Evolutionary conservation across 306 rosid genomes (phyloP).

Genomic region (Castanospermum australe): DNA sequence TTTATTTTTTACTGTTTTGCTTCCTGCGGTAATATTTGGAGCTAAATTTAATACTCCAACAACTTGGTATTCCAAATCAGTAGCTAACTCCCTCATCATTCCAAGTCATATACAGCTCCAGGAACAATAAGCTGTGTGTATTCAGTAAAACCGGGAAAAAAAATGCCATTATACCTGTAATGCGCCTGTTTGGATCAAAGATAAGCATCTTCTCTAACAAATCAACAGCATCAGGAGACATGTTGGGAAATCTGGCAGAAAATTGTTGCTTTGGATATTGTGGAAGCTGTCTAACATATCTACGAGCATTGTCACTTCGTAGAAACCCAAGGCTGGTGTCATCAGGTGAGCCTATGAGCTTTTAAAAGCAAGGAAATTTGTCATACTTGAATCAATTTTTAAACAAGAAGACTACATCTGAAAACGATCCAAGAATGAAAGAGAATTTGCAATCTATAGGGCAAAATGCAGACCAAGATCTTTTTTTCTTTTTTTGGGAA

Average conservation of each 20-base stretch:
- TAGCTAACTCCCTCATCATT: not conserved
- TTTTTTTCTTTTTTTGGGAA: slow-evolving; percentile 1
- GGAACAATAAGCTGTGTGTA: not conserved
- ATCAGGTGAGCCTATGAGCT: slow-evolving; percentile 98
- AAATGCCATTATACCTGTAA: slow-evolving; percentile 63
- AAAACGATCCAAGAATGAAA: not conserved
- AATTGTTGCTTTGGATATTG: slow-evolving; percentile 75
- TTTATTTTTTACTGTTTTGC: not conserved
- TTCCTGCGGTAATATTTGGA: not conserved
- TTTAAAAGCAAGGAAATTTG: slow-evolving; percentile 34
- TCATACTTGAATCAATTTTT: not conserved
- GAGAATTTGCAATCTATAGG: not conserved
- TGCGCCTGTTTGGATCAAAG: slow-evolving; percentile 89
- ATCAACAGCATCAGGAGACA: slow-evolving; percentile 77
- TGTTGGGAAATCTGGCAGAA: slow-evolving; percentile 63
- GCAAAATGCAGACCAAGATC: not conserved
- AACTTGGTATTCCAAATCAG: not conserved
- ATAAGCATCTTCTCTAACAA: slow-evolving; percentile 89
- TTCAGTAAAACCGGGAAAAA: not conserved
- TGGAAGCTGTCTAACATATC: slow-evolving; percentile 88
- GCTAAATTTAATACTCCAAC: not conserved
- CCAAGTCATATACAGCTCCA: not conserved
- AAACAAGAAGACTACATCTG: not conserved
- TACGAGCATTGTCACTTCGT: slow-evolving; percentile 88
- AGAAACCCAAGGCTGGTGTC: slow-evolving; percentile 93